Percentiles rank a stretch among this genome's conserved stretches.
These are phyloP conservation scores for Aspergillus avenaceus DNA, from an alignment of 495 filamentous ascomycete genomes.

Conservation along the genomic window DNA sequence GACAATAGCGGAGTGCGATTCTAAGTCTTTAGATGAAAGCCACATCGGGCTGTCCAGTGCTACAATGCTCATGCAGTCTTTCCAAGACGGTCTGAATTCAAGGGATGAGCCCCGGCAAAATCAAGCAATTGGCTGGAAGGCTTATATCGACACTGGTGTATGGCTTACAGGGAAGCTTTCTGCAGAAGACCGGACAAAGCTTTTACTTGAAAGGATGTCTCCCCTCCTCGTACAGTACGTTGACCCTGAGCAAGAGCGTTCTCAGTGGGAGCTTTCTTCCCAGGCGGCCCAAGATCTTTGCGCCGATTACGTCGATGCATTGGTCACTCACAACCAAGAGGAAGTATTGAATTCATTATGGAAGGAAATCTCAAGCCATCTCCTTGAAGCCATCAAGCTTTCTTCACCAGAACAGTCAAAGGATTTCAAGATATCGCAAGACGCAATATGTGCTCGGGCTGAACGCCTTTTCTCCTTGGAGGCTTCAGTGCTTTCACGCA, in stretches of 20 bases:
- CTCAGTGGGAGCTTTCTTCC: conserved; percentile 47
- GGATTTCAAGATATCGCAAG: conserved; percentile 67
- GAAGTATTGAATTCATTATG: conserved; percentile 44
- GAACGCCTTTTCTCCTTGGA: conserved; percentile 60
- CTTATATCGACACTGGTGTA: conserved; percentile 59
- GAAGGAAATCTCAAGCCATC: conserved; percentile 46
- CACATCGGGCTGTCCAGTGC: conserved; percentile 22
- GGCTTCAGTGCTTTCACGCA: conserved; percentile 36
- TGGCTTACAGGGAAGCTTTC: conserved; percentile 44
- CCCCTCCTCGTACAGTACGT: conserved; percentile 60
- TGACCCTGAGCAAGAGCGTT: conserved; percentile 34
- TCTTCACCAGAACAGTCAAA: conserved; percentile 77
- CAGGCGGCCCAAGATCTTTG: conserved; percentile 36
- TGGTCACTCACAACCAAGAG: conserved; percentile 22
- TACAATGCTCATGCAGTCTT: conserved; percentile 51
- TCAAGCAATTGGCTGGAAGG: conserved; percentile 61
- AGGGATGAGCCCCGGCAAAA: conserved; percentile 71
- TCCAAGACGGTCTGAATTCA: conserved; percentile 63
- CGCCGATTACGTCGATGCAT: conserved; percentile 29
- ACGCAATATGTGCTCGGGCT: conserved; percentile 54
- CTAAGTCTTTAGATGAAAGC: conserved; percentile 31
- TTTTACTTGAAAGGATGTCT: conserved; percentile 47
- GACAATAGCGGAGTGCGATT: conserved; percentile 46
- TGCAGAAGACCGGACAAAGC: conserved; percentile 40
- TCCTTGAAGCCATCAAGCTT: conserved; percentile 59